Evolutionary conservation across 768 basidiomycete genomes (phyloP).

Genomic region (Hygrophorus russula): DNA sequence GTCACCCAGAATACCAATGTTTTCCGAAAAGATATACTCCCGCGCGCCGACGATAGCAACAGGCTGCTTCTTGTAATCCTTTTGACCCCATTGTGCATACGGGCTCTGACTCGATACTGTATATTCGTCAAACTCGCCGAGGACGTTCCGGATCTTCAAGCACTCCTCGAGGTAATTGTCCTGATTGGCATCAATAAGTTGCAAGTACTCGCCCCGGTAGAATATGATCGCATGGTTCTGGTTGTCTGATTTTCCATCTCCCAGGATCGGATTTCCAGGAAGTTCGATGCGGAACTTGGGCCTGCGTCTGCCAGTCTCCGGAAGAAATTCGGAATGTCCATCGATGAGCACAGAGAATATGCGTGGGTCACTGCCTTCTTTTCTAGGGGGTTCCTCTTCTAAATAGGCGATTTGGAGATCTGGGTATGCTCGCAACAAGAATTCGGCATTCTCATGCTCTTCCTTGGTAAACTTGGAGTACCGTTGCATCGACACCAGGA

Average conservation of each 20-base stretch:
- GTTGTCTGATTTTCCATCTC: slow-evolving; percentile 99
- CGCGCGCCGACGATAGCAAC: slow-evolving; percentile 97
- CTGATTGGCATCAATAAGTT: slow-evolving; percentile 99
- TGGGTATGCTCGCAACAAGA: slow-evolving; percentile 92
- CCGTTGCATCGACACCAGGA: slow-evolving; percentile 97
- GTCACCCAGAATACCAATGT: slow-evolving; percentile 97
- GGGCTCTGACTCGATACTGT: slow-evolving; percentile 77
- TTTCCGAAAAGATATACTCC: slow-evolving; percentile 99
- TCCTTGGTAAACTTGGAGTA: slow-evolving; percentile 99
- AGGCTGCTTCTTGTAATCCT: slow-evolving; percentile 80
- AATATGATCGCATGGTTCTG: slow-evolving; percentile 99
- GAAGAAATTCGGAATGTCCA: slow-evolving; percentile 92
- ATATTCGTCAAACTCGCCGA: slow-evolving; percentile 96
- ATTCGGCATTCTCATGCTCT: slow-evolving; percentile 98
- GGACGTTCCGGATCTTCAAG: slow-evolving; percentile 97
- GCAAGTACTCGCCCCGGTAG: slow-evolving; percentile 97
- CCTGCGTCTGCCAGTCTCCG: slow-evolving; percentile 76
- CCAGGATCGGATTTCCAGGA: slow-evolving; percentile 97
- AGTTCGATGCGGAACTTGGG: slow-evolving; percentile 99
- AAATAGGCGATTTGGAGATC: slow-evolving; percentile 98
- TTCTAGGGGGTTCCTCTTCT: slow-evolving; percentile 88
- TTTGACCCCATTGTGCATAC: slow-evolving; percentile 81
- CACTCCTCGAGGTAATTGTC: slow-evolving; percentile 99
- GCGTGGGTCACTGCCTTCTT: slow-evolving; percentile 90
- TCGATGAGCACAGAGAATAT: slow-evolving; percentile 96